Evolutionary conservation across 139 green algal species (phyloP), one percentile per base, ranked within the genome.

Genomic region (Chlorella sp.): DNA sequence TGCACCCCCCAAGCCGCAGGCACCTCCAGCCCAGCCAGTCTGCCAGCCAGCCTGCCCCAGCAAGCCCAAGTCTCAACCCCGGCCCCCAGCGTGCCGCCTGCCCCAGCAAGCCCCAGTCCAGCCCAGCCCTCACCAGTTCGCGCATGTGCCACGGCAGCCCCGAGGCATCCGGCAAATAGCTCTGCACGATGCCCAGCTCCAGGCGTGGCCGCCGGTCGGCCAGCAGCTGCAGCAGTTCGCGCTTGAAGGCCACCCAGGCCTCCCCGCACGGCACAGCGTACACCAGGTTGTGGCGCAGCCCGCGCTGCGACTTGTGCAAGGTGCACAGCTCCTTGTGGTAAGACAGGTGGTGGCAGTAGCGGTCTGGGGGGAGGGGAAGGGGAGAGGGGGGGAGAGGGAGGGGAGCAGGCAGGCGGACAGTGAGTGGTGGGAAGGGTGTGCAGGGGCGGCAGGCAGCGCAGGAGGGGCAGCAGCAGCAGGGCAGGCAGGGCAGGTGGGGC

Each of bases 251-350:
- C 21, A 88, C 30, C 36, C 77, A 88, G 15, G 84, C 68, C 64
- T 42, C 64, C 28, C 66, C 84, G 39, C 84, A 16, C 3, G 19
- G 32, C 0, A 39, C 42, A 0, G 66, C 24, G 14, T 34, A 34
- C 84, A 88, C 84, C 22, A 14, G 4, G 64, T 53, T 30, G 39
- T 30, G 26, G 19, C 32, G 11, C 15, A 30, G 39, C 0, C 40
- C 68, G 11, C 16, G 21, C 39, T 34, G 21, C 39, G 28, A 42
- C 37, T 5, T 22, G 5, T 32, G 11, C 37, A 81, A 39, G 24
- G 0, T 19, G 40, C 77, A 81, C 84, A 88, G 39, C 84, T 88
- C 66, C 84, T 88, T 88, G 64, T 68, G 84, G 26, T 42, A 30
- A 3, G 12, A 3, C 28, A 88, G 34, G 19, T 88, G 80, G 68